These are phyloP conservation scores for Aphanomyces cochlioides DNA, from an alignment of 352 stramenopile genomes.

Conservation along the genomic window DNA sequence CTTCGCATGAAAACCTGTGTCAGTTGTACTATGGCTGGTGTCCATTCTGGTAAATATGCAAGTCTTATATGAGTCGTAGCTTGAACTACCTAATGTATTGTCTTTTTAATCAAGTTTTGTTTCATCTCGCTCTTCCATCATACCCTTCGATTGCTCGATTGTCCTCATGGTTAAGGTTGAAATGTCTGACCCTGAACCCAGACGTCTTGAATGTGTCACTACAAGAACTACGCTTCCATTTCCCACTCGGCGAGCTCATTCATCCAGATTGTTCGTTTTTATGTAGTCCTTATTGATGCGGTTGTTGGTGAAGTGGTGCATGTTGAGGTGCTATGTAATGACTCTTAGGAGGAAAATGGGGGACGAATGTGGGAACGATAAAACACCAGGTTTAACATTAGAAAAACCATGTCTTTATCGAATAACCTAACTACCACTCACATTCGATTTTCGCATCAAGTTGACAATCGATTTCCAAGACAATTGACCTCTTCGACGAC, in stretches of 20 bases:
- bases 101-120: neutral
- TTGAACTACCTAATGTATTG: conserved; percentile 19
- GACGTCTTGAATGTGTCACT: conserved; percentile 46
- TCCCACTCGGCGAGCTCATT: conserved; percentile 40
- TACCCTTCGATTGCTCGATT: conserved; percentile 44
- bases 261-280: conserved; percentile 45
- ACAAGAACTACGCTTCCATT: conserved; percentile 43
- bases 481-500: too few relatives aligned
- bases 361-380: too few relatives aligned
- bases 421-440: too few relatives aligned
- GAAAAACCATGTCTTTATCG: too few relatives aligned
- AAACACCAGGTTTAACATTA: too few relatives aligned
- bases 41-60: conserved; percentile 69
- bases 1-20: conserved; percentile 98
- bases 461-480: too few relatives aligned
- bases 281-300: too few relatives aligned
- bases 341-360: too few relatives aligned
- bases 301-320: too few relatives aligned
- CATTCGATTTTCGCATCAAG: too few relatives aligned
- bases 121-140: conserved; percentile 16
- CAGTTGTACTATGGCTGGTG: conserved; percentile 99
- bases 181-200: conserved; percentile 41
- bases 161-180: conserved; percentile 44
- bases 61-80: neutral
- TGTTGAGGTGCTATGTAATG: too few relatives aligned